Evolutionary conservation across 2,329 filamentous ascomycete species (phyloP), one percentile per base, ranked within the genome.

Genomic region (Trichoderma sp.): DNA sequence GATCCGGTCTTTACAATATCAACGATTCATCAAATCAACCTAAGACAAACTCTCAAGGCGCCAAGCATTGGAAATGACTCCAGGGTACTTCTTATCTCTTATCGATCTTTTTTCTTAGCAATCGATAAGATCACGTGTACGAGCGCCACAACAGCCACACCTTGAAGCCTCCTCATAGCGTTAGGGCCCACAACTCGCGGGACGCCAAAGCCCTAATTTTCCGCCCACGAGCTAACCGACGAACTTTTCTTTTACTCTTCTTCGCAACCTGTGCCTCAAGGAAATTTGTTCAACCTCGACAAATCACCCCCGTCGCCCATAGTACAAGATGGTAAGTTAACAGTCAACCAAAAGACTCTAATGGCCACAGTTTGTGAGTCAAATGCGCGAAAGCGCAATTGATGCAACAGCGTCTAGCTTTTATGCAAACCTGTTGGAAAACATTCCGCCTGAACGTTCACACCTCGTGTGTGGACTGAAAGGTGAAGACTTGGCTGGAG

Each of bases 401-500:
- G 83, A 83, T 83, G 80, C 80, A 74, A 71, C 81, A 77, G 80
- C 75, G 77, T 81, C 80, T 38, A 7, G 82, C 80, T 78, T 66
- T n/a, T 76, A 59, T 29, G 79, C 80, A 80, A 80, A 78, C 78
- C 80, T 81, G 82, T 78, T 83, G 81, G 80, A 80, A 45, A 45
- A 45, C 80, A 82, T 84, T 81, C 83, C 83, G 78, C 83, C 80
- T 76, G 79, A 75, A 75, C 68, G 80, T 79, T 79, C 68, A 76
- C 68, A 76, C 77, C 62, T 53, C 8, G 21, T 53, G 35, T 45
- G 77, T 78, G 79, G 77, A 79, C 78, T 76, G 79, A 78, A 65
- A 7, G 86, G 89, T 91, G 90, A 91, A 86, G 90, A 91, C 85
- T 86, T 91, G 91, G 90, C 91, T 92, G 89, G 91, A 92, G 91